Evolutionary conservation across 1,139 yeast genomes (phyloP).

Genomic region (Magnusiomyces ingens): DNA sequence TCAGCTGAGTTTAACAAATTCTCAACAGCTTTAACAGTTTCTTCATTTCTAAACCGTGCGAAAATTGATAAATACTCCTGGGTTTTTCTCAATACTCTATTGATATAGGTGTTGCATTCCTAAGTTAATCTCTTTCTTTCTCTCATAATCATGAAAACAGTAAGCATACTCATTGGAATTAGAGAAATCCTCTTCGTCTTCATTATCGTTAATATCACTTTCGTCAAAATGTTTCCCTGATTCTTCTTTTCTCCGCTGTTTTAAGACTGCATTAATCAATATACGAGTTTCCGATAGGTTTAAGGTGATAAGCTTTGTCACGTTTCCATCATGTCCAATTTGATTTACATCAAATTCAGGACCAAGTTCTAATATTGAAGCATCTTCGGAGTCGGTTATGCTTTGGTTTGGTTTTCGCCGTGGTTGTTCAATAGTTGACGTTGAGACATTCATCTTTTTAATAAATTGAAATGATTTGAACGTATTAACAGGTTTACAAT

Average conservation of each 20-base stretch:
- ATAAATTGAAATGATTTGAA: too few relatives aligned
- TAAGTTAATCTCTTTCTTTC: slow-evolving; percentile 31
- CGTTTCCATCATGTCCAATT: slow-evolving; percentile 71
- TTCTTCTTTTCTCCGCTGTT: slow-evolving; percentile 61
- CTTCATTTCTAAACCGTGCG: slow-evolving; percentile 85
- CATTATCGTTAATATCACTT: slow-evolving; percentile 36
- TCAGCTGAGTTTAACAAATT: slow-evolving; percentile 68
- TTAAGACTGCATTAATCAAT: slow-evolving; percentile 81
- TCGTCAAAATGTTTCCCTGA: slow-evolving; percentile 20
- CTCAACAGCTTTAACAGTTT: slow-evolving; percentile 91
- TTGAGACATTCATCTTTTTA: slow-evolving; percentile 70
- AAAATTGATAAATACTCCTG: slow-evolving; percentile 80
- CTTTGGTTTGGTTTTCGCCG: slow-evolving; percentile 65
- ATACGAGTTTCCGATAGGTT: slow-evolving; percentile 86
- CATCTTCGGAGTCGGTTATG: slow-evolving; percentile 68
- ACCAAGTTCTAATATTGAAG: slow-evolving; percentile 78
- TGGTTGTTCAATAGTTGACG: slow-evolving; percentile 80
- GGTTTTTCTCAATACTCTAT: slow-evolving; percentile 77
- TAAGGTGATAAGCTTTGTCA: slow-evolving; percentile 71
- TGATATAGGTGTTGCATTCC: slow-evolving; percentile 1
- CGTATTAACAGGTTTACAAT: too few relatives aligned
- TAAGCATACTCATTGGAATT: slow-evolving; percentile 35
- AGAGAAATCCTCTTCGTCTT: slow-evolving; percentile 37
- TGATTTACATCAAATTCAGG: slow-evolving; percentile 85
- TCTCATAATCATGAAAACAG: background rate